Evolutionary conservation across 345 rosid genomes (phyloP).

Genomic region (Arabis alpina): DNA sequence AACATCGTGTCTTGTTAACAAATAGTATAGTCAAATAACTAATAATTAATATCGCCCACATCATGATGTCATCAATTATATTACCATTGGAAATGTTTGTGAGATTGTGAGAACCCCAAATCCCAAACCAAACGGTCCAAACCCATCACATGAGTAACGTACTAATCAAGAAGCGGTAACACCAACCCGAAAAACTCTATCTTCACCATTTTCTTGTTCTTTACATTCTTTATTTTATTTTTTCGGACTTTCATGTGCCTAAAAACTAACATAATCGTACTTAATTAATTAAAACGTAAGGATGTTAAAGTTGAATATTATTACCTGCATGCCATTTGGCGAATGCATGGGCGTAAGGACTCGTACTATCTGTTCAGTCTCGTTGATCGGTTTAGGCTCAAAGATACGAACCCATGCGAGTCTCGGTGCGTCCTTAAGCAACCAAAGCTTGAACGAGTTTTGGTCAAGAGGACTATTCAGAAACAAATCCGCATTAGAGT

Average conservation of each 20-base stretch:
- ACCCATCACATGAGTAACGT: background rate
- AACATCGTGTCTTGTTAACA: background rate
- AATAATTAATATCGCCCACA: background rate
- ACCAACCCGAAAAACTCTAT: constrained; percentile 34
- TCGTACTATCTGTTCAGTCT: constrained; percentile 60
- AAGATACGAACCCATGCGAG: constrained; percentile 78
- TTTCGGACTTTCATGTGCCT: background rate
- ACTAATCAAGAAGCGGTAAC: constrained; percentile 37
- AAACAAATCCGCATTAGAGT: constrained; percentile 85
- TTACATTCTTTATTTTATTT: background rate
- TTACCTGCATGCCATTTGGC: constrained; percentile 93
- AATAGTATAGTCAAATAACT: background rate
- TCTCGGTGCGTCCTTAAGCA: constrained; percentile 65
- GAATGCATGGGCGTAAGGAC: constrained; percentile 78
- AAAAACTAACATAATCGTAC: background rate
- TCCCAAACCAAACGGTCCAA: constrained; percentile 16
- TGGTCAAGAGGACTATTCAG: constrained; percentile 76
- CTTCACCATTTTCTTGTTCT: constrained; percentile 1
- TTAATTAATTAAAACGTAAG: background rate
- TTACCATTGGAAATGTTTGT: background rate
- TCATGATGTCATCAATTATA: background rate
- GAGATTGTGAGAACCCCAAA: background rate
- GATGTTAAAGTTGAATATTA: background rate
- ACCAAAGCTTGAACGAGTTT: constrained; percentile 66
- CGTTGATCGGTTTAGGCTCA: constrained; percentile 48